Evolutionary conservation across 257 asterid genomes (phyloP).

Genomic region (Capsicum rhomboideum): DNA sequence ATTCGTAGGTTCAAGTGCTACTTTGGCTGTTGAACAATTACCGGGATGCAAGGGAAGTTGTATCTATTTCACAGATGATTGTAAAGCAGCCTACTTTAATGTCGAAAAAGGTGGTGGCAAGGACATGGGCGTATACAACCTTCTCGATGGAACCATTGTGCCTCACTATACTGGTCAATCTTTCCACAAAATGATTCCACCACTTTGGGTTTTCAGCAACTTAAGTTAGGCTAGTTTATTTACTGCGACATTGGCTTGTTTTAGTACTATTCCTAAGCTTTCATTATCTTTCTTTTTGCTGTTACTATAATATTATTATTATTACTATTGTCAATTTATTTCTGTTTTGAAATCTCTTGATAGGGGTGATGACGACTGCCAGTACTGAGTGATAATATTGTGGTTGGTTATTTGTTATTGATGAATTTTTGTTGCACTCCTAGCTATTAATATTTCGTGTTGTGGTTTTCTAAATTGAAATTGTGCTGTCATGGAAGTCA

Average conservation of each 20-base stretch:
- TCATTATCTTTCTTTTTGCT: no score
- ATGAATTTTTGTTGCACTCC: neutral
- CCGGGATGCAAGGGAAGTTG: neutral
- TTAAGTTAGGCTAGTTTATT: neutral
- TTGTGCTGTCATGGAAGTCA: neutral
- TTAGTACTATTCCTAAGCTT: no score
- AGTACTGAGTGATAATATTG: no score
- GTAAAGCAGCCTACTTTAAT: neutral
- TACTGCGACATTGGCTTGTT: no score
- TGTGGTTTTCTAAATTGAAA: neutral
- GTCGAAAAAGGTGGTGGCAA: neutral
- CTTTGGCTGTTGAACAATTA: neutral
- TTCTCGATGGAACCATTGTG: neutral
- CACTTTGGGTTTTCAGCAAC: neutral
- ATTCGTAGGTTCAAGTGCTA: no score
- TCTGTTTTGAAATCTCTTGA: no score
- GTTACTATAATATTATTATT: no score
- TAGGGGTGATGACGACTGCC: no score
- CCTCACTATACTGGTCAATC: neutral
- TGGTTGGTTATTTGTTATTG: neutral
- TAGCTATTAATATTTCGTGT: neutral
- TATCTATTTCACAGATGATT: neutral
- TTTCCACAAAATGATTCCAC: neutral
- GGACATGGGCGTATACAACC: neutral
- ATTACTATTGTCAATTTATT: no score